Conservation (phyloP, 768 basidiomycete genomes). For the Lactifluus echinatus region DNA sequence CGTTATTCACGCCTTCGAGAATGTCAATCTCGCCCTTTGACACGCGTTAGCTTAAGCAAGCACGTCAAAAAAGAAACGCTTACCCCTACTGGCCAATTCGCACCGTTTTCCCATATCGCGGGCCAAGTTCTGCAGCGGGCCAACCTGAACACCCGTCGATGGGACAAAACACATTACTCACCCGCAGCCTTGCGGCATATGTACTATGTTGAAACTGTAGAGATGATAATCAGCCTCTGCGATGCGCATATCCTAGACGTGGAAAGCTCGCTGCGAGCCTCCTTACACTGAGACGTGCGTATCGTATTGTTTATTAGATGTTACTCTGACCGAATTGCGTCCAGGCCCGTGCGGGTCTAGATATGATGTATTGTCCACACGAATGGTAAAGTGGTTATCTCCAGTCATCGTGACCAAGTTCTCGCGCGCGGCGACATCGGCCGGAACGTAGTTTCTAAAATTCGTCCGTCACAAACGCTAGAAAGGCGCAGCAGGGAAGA, state of each 20-base stretch:
- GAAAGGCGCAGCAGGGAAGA: not conserved
- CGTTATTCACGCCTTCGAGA: slow-evolving; percentile 50
- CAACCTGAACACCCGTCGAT: slow-evolving; percentile 2
- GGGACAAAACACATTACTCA: slow-evolving; percentile 23
- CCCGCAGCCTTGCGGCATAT: slow-evolving; percentile 60
- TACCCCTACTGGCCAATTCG: slow-evolving; percentile 42
- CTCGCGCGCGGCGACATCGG: not conserved
- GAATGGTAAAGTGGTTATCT: slow-evolving; percentile 6
- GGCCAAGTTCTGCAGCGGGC: slow-evolving; percentile 35
- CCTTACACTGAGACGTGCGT: slow-evolving; percentile 36
- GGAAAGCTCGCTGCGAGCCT: not conserved
- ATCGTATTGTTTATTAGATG: slow-evolving; percentile 8
- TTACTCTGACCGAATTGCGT: slow-evolving; percentile 17
- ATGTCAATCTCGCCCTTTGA: slow-evolving; percentile 45
- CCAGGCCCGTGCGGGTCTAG: slow-evolving; percentile 8
- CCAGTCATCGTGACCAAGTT: slow-evolving; percentile 9
- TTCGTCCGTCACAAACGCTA: not conserved
- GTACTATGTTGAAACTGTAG: slow-evolving; percentile 40
- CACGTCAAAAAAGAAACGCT: not conserved
- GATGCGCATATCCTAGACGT: slow-evolving; percentile 2
- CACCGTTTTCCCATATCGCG: slow-evolving; percentile 46
- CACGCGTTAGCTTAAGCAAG: slow-evolving; percentile 20
- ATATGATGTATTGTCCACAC: slow-evolving; percentile 4
- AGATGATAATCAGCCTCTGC: slow-evolving; percentile 3
- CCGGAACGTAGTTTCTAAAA: slow-evolving; percentile 12